Evolutionary conservation across 192 early-diverging fungal species (phyloP), one percentile per base, ranked within the genome.

Genomic region (Entrophospora sp.): DNA sequence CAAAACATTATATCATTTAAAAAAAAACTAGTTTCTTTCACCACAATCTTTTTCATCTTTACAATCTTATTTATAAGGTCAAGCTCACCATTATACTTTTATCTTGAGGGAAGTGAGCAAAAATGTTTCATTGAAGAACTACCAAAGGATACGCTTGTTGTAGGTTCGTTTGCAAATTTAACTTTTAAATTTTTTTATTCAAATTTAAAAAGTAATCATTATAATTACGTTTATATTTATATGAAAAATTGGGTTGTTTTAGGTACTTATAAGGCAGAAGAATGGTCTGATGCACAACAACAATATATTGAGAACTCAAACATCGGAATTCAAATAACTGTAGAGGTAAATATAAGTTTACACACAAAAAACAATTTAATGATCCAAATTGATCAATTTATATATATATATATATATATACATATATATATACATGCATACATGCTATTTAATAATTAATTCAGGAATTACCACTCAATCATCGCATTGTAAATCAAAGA

Each of bases 41-140:
- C n/a, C n/a, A n/a, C n/a, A n/a, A n/a, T n/a, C n/a, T n/a, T n/a
- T n/a, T n/a, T n/a, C n/a, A n/a, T n/a, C n/a, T n/a, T n/a, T n/a
- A n/a, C n/a, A n/a, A n/a, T n/a, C n/a, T n/a, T n/a, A n/a, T n/a
- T n/a, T n/a, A n/a, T n/a, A n/a, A n/a, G n/a, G n/a, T n/a, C 55
- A 25, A 9, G 31, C n/a, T 3, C 32, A 14, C n/a, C 49, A 10
- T 42, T 98, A 59, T 90, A 97, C 73, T 96, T 98, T 69, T 97
- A 95, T 68, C 83, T 96, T 16, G 93, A 92, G 61, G 91, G 91
- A 48, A 76, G 73, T 45, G 89, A 95, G 64, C 84, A 87, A 71
- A 85, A 90, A 69, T 98, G 96, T 77, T 98, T 98, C 65, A 79
- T 91, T 12, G 96, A 98, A 71, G 94, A 98, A 66, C 78, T 98